A percentile compares a stretch with the other conserved stretches of the same genome.
Conservation (phyloP, 2,329 filamentous ascomycete genomes). For the Diaporthe sp. region DNA sequence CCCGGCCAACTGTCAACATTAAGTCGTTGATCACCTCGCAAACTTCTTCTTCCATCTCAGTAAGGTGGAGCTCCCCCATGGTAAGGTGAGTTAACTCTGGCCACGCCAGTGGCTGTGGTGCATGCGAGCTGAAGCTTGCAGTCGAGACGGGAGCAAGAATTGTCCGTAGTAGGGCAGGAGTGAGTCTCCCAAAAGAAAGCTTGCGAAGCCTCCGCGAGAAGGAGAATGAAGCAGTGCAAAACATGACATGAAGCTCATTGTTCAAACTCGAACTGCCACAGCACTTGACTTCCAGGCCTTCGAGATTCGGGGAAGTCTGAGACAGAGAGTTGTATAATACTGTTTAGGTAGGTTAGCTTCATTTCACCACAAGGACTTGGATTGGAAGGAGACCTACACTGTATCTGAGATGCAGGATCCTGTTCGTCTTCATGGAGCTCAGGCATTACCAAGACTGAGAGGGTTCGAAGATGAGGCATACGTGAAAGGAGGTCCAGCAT, state of each 20-base stretch:
- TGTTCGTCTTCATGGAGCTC: background rate
- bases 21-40: background rate
- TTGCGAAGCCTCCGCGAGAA: background rate
- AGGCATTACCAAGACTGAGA: background rate
- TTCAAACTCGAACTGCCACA: fast-evolving
- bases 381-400: background rate
- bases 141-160: background rate
- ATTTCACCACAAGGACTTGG: too few relatives aligned
- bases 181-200: background rate
- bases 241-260: background rate
- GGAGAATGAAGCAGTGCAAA: background rate
- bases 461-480: background rate
- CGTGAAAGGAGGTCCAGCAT: background rate
- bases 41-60: too few relatives aligned
- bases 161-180: too few relatives aligned
- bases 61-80: too few relatives aligned
- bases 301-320: background rate
- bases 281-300: background rate
- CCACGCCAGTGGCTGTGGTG: background rate
- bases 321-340: background rate
- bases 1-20: background rate
- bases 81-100: background rate
- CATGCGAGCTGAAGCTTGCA: too few relatives aligned
- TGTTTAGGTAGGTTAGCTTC: background rate
- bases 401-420: background rate